Evolutionary conservation across 441 rosid genomes (phyloP), one percentile per base, ranked within the genome.

Genomic region (Erodium trifolium): DNA sequence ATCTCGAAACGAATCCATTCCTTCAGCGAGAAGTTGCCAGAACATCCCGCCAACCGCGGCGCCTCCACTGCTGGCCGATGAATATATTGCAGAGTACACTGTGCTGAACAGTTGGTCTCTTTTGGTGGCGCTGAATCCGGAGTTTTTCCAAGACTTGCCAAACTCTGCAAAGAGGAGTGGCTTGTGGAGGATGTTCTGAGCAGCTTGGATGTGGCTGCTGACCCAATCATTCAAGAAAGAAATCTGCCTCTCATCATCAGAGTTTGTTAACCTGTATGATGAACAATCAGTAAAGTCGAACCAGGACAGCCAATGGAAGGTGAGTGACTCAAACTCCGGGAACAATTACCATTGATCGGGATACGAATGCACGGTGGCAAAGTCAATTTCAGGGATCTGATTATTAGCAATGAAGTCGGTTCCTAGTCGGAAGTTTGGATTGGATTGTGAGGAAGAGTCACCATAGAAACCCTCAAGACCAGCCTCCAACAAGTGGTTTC

Each of bases 381-480:
- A 88, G 80, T 88, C 93, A 74, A 88, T 83, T 73, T 84, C 86
- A 0, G 79, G 86, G 65, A 86, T 73, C 2, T 70, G 84, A 75
- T 86, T 88, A 45, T 88, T 86, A 39, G 85, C 86, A 12, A 88
- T 81, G 70, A 86, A 88, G 72, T 86, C 93, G 0, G 93, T 88
- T 70, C 93, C 91, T 5, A 81, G 71, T 16, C 79, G 73, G 70
- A 85, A 78, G 3, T 82, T 70, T 1, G 91, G 91, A 76, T 88
- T 88, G 35, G 85, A 78, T 57, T 71, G 86, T 45, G 87, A 78
- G 13, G 49, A 43, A 45, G 88, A 81, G 45, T 74, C 86, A 51
- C 93, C 89, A 67, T 88, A 88, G 76, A 88, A 88, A 71, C 93
- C 93, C 80, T 88, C 91, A 31, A 86, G 75, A 18, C 93, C 93